Conservation (phyloP, 202 grass and related monocot species). For the Digitaria exilis region DNA sequence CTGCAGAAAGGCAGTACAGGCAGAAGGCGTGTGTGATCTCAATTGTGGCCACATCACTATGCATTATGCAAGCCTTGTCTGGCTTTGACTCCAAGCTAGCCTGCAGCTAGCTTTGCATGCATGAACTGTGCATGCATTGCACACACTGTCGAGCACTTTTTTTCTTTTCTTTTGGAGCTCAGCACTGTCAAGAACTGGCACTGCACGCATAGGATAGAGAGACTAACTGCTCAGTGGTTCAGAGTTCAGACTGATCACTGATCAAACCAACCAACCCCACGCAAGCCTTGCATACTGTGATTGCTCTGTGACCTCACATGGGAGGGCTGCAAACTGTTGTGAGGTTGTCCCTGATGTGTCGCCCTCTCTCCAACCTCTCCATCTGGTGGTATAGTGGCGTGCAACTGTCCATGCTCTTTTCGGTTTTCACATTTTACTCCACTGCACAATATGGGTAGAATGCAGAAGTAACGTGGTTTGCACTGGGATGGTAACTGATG, state of each 20-base stretch:
- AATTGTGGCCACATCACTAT: conserved; percentile 4
- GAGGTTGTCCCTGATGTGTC: conserved; percentile 17
- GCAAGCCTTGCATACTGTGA: not conserved
- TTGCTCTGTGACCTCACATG: conserved; percentile 33
- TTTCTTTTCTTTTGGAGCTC: too few species aligned
- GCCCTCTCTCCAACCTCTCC: not conserved
- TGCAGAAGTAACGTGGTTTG: not conserved
- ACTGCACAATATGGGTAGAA: not conserved
- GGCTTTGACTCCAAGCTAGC: conserved; percentile 35
- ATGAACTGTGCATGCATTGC: too few species aligned
- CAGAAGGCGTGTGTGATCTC: not conserved
- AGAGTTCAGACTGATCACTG: conserved; percentile 30
- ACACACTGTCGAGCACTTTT: not conserved
- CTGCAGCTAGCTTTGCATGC: not conserved
- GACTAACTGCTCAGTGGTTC: not conserved
- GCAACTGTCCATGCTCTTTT: not conserved
- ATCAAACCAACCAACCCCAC: conserved; percentile 1
- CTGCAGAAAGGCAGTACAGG: not conserved
- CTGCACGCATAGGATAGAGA: not conserved
- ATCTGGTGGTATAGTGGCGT: not conserved
- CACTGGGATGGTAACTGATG: not conserved
- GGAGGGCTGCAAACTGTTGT: not conserved
- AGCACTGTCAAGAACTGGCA: not conserved
- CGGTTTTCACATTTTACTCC: not conserved
- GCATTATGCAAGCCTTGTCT: conserved; percentile 15